phyloP scores from a whole-genome alignment of 495 filamentous ascomycete species.

The Penicillium goetzii region DNA sequence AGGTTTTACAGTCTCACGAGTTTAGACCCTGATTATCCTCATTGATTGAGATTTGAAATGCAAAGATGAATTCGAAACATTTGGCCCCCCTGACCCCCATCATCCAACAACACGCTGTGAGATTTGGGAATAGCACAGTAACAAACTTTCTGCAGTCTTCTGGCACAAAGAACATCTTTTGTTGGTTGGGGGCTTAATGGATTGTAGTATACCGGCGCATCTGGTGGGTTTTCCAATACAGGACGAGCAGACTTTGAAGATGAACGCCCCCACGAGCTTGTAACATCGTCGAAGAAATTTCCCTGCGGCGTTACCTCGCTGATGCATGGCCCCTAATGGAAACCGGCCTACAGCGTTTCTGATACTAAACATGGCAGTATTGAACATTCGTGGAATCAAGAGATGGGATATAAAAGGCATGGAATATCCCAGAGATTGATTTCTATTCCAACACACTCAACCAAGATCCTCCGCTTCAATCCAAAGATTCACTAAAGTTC shows the following conservation, averaged over 20 bases:
- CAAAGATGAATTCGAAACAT: neutral
- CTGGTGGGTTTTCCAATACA: neutral
- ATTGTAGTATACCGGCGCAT: neutral
- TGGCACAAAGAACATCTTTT: neutral
- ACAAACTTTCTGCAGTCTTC: neutral
- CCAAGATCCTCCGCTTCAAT: neutral
- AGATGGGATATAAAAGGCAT: neutral
- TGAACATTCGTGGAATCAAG: neutral
- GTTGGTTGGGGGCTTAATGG: too few relatives aligned
- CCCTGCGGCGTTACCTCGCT: neutral
- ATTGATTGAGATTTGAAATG: neutral
- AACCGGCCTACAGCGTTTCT: neutral
- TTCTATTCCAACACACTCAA: neutral
- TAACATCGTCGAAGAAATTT: neutral
- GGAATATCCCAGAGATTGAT: neutral
- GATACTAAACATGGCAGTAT: neutral
- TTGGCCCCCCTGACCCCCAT: neutral
- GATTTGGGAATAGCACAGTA: neutral
- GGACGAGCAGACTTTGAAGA: neutral
- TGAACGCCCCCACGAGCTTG: constrained; percentile 1
- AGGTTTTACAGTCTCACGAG: neutral
- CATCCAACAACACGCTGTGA: neutral
- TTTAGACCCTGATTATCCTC: neutral
- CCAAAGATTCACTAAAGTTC: neutral
- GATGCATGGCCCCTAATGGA: neutral